phyloP scores from a whole-genome alignment of 495 filamentous ascomycete species.

The Penicillium salamii region DNA sequence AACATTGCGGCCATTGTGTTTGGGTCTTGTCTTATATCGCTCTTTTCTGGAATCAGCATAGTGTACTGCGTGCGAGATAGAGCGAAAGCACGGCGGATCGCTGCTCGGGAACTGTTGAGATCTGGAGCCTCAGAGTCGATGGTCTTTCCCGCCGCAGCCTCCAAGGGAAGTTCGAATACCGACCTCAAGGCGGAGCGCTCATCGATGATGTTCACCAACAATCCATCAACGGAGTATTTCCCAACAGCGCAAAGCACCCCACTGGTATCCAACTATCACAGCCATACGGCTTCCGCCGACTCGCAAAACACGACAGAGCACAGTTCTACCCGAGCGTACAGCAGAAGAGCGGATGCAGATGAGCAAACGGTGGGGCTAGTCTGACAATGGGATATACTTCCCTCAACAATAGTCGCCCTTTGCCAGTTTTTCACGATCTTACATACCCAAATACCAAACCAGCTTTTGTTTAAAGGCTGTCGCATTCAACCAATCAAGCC shows the following conservation, averaged over 20 bases:
- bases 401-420: background rate
- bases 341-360: background rate
- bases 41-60: background rate
- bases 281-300: background rate
- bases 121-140: background rate
- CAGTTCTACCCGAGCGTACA: background rate
- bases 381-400: background rate
- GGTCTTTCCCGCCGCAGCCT: background rate
- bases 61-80: background rate
- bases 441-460: too few relatives aligned
- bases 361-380: background rate
- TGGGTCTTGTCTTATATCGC: background rate
- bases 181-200: background rate
- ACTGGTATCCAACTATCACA: background rate
- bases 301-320: background rate
- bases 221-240: background rate
- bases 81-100: constrained; percentile 3
- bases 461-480: too few relatives aligned
- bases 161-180: background rate
- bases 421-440: too few relatives aligned
- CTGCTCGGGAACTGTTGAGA: background rate
- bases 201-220: background rate
- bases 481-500: too few relatives aligned
- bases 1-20: constrained; percentile 5
- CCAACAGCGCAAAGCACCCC: background rate